Evolutionary conservation across 148 eudicot genomes (phyloP), one percentile per base, ranked within the genome.

Genomic region (Polygonum aviculare): DNA sequence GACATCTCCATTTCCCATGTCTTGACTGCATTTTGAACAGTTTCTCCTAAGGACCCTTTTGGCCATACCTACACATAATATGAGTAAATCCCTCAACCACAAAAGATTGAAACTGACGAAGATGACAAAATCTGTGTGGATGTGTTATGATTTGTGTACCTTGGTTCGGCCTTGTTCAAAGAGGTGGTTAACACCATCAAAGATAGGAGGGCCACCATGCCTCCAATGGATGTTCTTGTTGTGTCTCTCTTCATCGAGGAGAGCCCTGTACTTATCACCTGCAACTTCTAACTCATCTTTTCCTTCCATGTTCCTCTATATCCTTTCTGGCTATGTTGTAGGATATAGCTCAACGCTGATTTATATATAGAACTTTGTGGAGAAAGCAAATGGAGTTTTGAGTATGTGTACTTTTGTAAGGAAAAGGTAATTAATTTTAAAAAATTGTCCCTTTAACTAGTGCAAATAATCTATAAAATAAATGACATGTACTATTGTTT

Each of bases 1-100:
- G 97, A 91, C 5, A 91, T 80, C 62, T 94, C 97, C 98, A 94
- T 94, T 77, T 94, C 98, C 97, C 98, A 94, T 49, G 97, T 81
- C 86, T 94, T 94, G 31, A 94, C 83, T n/a, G 98, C 95, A 72
- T 94, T 94, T 76, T 94, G 97, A 65, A 94, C 97, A 6, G 81
- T 88, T 78, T 93, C 98, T 83, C 89, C 98, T 21, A 91, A 75
- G 39, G 98, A 93, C 74, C 98, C 98, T 55, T 90, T 77, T 57
- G 89, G 79, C 98, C 98, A 93, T 79, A 84, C 94, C 96, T 89
- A 54, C 79, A 77, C 7, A 45, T 15, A 26, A 26, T 26, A 26
- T 26, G 31, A 26, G 31, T 26, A 70, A 44, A 14, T 2, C 59
- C 22, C n/a, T 7, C 47, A 40, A 67, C n/a, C 39, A 63, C 75